Evolutionary conservation across 2,329 filamentous ascomycete species (phyloP).

Genomic region (Corynespora cassiicola): DNA sequence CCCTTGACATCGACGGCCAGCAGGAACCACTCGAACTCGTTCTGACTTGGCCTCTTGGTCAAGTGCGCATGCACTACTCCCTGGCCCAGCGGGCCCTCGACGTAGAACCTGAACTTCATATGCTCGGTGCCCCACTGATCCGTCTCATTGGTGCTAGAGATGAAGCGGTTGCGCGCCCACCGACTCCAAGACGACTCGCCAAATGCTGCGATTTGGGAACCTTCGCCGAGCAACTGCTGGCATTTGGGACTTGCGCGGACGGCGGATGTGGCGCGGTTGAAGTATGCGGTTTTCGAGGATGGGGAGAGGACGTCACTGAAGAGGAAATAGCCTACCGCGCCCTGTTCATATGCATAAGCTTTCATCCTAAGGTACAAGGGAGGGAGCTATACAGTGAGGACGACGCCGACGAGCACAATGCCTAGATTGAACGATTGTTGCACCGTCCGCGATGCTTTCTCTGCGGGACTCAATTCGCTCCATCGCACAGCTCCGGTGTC

Average conservation of each 20-base stretch:
- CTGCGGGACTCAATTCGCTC: constrained; percentile 74
- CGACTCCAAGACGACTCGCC: constrained; percentile 83
- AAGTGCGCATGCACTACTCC: constrained; percentile 82
- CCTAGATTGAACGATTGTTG: constrained; percentile 91
- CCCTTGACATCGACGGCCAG: constrained; percentile 82
- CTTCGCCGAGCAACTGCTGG: constrained; percentile 74
- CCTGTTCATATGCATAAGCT: constrained; percentile 61
- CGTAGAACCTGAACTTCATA: constrained; percentile 82
- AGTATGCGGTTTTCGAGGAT: constrained; percentile 84
- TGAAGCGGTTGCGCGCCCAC: constrained; percentile 72
- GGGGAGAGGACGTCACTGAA: constrained; percentile 51
- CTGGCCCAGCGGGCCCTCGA: constrained; percentile 76
- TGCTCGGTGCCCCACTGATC: constrained; percentile 81
- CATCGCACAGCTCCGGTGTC: constrained; percentile 85
- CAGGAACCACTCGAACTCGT: constrained; percentile 79
- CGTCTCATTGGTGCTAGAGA: constrained; percentile 69
- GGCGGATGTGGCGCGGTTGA: constrained; percentile 83
- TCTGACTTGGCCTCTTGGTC: constrained; percentile 68
- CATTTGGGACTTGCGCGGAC: constrained; percentile 77
- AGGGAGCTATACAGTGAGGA: constrained; percentile 69
- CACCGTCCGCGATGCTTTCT: constrained; percentile 84
- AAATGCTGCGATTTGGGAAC: constrained; percentile 76
- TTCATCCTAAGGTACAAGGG: background rate
- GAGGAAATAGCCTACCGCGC: constrained; percentile 66
- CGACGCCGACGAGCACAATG: constrained; percentile 75